Percentiles rank a stretch among this genome's conserved stretches.
Conservation (phyloP, 768 basidiomycete species). For the Leccinellum albellum region DNA sequence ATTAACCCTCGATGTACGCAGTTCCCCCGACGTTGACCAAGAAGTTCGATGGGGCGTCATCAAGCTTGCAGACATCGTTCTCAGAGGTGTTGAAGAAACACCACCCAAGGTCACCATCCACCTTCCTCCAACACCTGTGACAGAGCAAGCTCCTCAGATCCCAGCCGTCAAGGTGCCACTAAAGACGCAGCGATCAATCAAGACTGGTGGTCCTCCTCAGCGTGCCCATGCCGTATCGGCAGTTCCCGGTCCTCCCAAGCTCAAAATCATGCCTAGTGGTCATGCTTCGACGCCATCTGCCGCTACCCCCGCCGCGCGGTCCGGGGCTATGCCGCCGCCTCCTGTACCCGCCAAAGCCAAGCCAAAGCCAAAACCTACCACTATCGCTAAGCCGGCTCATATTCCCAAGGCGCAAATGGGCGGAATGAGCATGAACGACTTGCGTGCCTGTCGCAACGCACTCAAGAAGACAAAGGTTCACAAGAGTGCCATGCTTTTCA, state of each 20-base stretch:
- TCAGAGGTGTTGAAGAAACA: slow-evolving; percentile 78
- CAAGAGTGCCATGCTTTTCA: slow-evolving; percentile 72
- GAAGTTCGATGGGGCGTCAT: slow-evolving; percentile 90
- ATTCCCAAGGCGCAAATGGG: slow-evolving; percentile 67
- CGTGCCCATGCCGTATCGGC: slow-evolving; percentile 29
- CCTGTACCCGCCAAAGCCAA: slow-evolving; percentile 28
- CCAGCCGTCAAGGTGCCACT: slow-evolving; percentile 50
- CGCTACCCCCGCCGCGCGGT: slow-evolving; percentile 5
- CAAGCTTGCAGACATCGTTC: slow-evolving; percentile 86
- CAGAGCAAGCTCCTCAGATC: slow-evolving; percentile 54
- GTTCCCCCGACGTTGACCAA: slow-evolving; percentile 73
- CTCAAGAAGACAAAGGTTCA: slow-evolving; percentile 76
- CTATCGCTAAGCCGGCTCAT: slow-evolving; percentile 39
- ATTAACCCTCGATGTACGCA: slow-evolving; percentile 26
- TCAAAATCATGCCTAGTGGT: slow-evolving; percentile 41
- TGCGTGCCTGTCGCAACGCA: slow-evolving; percentile 69
- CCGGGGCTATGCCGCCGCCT: slow-evolving; percentile 28
- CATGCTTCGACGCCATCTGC: slow-evolving; percentile 18
- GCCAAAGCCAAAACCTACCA: slow-evolving; percentile 22
- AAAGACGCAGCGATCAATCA: slow-evolving; percentile 36
- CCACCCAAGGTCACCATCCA: slow-evolving; percentile 86
- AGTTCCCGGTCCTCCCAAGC: slow-evolving; percentile 45
- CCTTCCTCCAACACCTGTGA: slow-evolving; percentile 68
- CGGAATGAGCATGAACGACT: slow-evolving; percentile 75
- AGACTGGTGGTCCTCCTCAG: slow-evolving; percentile 32